Base-by-base conservation (phyloP, 2,329 filamentous ascomycete species). In the Zasmidium cellare region DNA sequence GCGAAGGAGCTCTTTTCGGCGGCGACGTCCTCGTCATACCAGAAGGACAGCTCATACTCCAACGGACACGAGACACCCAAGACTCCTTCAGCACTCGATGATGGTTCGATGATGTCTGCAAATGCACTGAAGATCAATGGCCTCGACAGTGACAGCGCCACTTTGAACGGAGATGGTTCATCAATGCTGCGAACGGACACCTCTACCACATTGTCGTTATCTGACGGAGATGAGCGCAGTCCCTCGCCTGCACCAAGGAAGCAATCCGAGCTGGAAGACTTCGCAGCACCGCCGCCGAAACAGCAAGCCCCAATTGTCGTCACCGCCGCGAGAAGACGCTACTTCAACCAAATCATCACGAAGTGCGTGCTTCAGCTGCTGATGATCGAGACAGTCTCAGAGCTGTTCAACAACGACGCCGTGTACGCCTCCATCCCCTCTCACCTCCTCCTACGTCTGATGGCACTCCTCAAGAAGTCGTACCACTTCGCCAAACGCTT, bases 271-370 rank as follows among this genome's bases (percentile, higher is more conserved):
- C 81, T 96, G 1, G 94, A 99, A 73, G 92, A 97, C 71, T 97
- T 96, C 77, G 90, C 88, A 47, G 58, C 63, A 90, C 91, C 3
- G 22, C 82, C 87, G 38, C 84, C 85, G 2, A 53, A 68, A 5
- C 92, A 96, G 72, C 91, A 94, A 73, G 91, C 96, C 59, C 91
- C 93, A 0, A 84, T 96, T 5, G 90, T 96, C 1, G 93, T 99
- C 3, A 97, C 94, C 1, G 91, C 92, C 2, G 92, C 94, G 0
- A 89, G 94, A 23, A 86, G 94, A 35, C 89, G 92, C 53, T 97
- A 97, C 80, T 99, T 99, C 82, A 99, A 99, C 77, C 90, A 93
- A 66, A 99, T 99, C 74, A 99, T 99, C 75, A 97, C 93, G 14
- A 93, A 96, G 65, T 99, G 94, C 72, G 96, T 99, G 3, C 81